These are phyloP conservation scores for Dioszegia hungarica DNA, from an alignment of 768 basidiomycete species.

Conservation along the genomic window DNA sequence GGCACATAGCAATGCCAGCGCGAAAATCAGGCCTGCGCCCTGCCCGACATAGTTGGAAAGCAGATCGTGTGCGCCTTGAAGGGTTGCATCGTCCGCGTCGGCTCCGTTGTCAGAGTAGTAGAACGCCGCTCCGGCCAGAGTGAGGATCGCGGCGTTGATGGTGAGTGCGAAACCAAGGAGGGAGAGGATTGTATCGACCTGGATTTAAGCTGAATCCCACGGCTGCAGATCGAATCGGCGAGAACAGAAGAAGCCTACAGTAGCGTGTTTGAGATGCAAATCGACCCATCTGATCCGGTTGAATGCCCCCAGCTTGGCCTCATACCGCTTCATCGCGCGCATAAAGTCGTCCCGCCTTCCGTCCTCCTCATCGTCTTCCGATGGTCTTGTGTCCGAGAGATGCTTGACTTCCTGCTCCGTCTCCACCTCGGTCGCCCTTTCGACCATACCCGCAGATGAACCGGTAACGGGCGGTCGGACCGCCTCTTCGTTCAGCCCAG, in stretches of 20 bases:
- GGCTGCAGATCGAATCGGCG: too few relatives aligned
- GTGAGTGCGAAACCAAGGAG: constrained; percentile 79
- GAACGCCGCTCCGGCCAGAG: constrained; percentile 77
- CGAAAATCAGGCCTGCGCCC: constrained; percentile 82
- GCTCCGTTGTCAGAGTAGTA: constrained; percentile 54
- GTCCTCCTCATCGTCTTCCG: constrained; percentile 4
- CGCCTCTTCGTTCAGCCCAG: constrained; percentile 3
- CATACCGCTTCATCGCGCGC: constrained; percentile 27
- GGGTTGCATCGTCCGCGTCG: constrained; percentile 58
- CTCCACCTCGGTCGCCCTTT: neutral
- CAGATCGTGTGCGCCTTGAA: constrained; percentile 78
- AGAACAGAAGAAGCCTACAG: constrained; percentile 37
- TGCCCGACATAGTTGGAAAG: constrained; percentile 65
- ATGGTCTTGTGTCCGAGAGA: neutral
- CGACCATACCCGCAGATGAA: neutral
- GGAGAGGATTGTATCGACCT: constrained; percentile 59
- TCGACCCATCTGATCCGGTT: constrained; percentile 46
- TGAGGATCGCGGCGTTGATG: constrained; percentile 76
- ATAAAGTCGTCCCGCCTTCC: constrained; percentile 12
- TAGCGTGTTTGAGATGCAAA: constrained; percentile 46
- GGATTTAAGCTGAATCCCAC: too few relatives aligned
- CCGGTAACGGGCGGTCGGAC: neutral
- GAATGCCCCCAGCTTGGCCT: constrained; percentile 37
- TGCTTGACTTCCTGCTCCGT: constrained; percentile 3
- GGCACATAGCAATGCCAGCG: constrained; percentile 72